Percentiles rank a stretch among this genome's conserved stretches.
These are phyloP conservation scores for Mycena haematopus DNA, from an alignment of 768 basidiomycete species.

Conservation along the genomic window DNA sequence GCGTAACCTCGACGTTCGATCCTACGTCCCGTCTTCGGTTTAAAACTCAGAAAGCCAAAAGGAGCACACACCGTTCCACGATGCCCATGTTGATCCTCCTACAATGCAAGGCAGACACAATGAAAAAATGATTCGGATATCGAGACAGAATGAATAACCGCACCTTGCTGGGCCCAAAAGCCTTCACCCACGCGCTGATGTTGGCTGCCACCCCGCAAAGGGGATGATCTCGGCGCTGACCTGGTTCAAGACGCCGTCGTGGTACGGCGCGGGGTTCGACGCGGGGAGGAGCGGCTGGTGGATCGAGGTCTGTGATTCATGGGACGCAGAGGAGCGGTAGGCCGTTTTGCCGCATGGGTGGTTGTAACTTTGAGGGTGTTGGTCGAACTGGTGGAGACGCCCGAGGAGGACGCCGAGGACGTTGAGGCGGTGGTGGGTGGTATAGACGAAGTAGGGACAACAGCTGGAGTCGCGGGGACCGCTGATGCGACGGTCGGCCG, in stretches of 20 bases:
- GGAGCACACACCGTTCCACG: not conserved
- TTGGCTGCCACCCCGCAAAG: constrained; percentile 38
- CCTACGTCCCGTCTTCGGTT: too few species aligned
- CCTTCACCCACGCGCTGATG: constrained; percentile 30
- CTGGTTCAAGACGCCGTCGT: constrained; percentile 39
- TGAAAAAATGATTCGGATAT: not conserved
- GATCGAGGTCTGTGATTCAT: constrained; percentile 11
- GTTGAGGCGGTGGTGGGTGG: not conserved
- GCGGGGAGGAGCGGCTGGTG: constrained; percentile 49
- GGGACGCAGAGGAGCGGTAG: not conserved
- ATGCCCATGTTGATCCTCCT: not conserved
- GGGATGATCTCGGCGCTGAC: constrained; percentile 43
- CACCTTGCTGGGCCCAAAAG: not conserved
- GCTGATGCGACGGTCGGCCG: constrained; percentile 25
- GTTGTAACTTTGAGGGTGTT: not conserved
- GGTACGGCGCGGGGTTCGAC: constrained; percentile 30
- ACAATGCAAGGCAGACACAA: too few species aligned
- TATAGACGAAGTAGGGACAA: not conserved
- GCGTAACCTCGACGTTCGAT: constrained; percentile 32
- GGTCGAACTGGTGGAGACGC: not conserved
- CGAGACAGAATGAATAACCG: not conserved
- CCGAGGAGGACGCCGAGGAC: not conserved
- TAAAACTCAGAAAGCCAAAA: not conserved
- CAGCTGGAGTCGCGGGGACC: constrained; percentile 9
- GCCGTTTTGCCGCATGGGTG: constrained; percentile 13